A percentile compares a stretch with the other conserved stretches of the same genome.
Conservation (phyloP, 768 basidiomycete species). For the Mycena haematopus region DNA sequence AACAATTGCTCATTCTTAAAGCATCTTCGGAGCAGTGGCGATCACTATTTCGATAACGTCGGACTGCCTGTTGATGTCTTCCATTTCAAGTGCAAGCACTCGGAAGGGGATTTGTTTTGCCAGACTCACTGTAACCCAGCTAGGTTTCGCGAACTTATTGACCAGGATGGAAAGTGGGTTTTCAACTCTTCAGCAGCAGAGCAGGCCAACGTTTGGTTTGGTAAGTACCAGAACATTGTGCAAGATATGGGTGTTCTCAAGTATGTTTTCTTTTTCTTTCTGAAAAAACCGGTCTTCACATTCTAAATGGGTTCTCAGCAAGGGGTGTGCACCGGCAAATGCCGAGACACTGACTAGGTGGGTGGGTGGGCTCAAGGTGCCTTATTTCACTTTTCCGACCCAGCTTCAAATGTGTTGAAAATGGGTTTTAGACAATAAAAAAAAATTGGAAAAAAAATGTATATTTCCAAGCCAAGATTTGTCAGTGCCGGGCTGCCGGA, state of each 20-base stretch:
- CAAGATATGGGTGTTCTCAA: conserved; percentile 32
- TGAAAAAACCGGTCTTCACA: no score
- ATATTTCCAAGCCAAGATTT: no score
- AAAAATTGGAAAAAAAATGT: no score
- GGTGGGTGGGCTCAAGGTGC: no score
- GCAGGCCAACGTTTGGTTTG: conserved; percentile 37
- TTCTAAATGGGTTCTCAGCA: no score
- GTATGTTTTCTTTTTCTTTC: conserved; percentile 11
- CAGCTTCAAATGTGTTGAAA: no score
- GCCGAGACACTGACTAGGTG: no score
- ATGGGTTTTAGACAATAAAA: no score
- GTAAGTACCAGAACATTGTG: conserved; percentile 30
- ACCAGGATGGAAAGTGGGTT: conserved; percentile 29
- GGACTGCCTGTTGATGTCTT: conserved; percentile 26
- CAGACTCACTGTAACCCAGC: conserved; percentile 28
- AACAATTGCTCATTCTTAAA: conserved; percentile 32
- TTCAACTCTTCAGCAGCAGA: conserved; percentile 43
- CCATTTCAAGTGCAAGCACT: no score
- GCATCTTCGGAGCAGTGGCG: conserved; percentile 4
- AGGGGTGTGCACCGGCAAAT: no score
- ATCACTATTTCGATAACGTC: conserved; percentile 11
- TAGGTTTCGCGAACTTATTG: conserved; percentile 38
- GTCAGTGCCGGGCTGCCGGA: no score
- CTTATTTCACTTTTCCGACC: no score
- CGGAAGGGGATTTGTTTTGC: conserved; percentile 11